phyloP scores from a whole-genome alignment of 2,329 filamentous ascomycete species.

The Emydomyces testavorans region DNA sequence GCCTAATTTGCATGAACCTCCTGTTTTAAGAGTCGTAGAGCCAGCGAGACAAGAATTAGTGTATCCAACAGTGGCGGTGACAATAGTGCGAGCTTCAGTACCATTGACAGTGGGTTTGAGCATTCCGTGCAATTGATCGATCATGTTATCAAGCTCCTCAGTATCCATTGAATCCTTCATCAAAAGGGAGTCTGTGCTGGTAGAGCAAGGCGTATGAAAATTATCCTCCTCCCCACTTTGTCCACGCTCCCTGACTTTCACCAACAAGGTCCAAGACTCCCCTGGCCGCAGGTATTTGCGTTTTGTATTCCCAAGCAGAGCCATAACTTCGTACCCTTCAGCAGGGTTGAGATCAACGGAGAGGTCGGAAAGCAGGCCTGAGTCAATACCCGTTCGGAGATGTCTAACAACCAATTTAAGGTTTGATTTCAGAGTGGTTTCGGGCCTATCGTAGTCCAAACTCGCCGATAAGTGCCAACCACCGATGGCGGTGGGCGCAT shows the following conservation, averaged over 20 bases:
- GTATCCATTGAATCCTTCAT: conserved; percentile 10
- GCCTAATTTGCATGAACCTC: conserved; percentile 20
- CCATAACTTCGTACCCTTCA: conserved; percentile 20
- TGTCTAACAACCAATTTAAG: conserved; percentile 21
- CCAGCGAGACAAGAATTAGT: conserved; percentile 24
- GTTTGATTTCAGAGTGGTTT: conserved; percentile 18
- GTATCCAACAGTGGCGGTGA: conserved; percentile 24
- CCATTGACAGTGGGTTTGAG: conserved; percentile 17
- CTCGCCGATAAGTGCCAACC: conserved; percentile 26
- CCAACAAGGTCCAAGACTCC: conserved; percentile 24
- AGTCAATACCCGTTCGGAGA: conserved; percentile 23
- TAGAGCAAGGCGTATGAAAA: neutral
- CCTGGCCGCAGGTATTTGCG: conserved; percentile 22
- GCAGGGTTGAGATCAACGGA: conserved; percentile 19
- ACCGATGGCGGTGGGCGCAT: conserved; percentile 10
- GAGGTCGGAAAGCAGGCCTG: conserved; percentile 21
- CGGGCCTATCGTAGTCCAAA: conserved; percentile 12
- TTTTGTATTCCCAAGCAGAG: conserved; percentile 17
- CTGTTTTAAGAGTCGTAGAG: conserved; percentile 18
- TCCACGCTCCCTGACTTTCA: conserved; percentile 18
- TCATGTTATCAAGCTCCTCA: conserved; percentile 19
- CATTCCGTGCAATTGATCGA: conserved; percentile 24
- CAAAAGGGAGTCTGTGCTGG: neutral
- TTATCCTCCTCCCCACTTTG: neutral
- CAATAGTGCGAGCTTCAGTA: conserved; percentile 17